phyloP scores from a whole-genome alignment of 805 yeast genomes.

The Helenozyma baotianmanensis region DNA sequence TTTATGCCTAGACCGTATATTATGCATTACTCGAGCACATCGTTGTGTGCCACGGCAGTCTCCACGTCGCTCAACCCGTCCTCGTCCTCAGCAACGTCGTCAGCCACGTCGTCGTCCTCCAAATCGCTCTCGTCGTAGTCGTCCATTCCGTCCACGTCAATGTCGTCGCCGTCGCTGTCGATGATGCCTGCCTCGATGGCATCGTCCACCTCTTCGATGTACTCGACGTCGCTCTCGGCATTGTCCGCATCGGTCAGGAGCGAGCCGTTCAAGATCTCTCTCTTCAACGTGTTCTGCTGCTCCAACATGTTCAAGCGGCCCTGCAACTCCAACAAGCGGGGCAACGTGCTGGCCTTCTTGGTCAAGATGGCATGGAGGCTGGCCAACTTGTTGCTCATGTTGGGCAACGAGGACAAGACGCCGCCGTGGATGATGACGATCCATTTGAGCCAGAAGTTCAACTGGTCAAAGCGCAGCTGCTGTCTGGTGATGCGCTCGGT shows the following conservation, averaged over 20 bases:
- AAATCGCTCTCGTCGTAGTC: conserved; percentile 7
- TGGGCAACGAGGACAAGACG: conserved; percentile 42
- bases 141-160: conserved; percentile 6
- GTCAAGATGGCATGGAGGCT: conserved; percentile 44
- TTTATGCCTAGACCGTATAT: no score
- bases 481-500: conserved; percentile 52
- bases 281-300: conserved; percentile 38
- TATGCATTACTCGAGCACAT: conserved; percentile 8
- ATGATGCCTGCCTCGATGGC: conserved; percentile 23
- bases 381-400: conserved; percentile 38
- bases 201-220: conserved; percentile 63
- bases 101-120: conserved; percentile 8
- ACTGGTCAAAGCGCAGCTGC: conserved; percentile 44
- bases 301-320: conserved; percentile 46
- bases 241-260: conserved; percentile 22
- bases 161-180: conserved; percentile 16
- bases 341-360: conserved; percentile 45
- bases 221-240: conserved; percentile 56
- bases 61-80: conserved; percentile 17
- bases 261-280: conserved; percentile 31
- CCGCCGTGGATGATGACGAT: conserved; percentile 53
- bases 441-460: conserved; percentile 55
- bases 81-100: conserved; percentile 16
- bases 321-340: conserved; percentile 47
- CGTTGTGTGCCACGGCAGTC: conserved; percentile 14